Base-by-base conservation (phyloP, 2,329 filamentous ascomycete species). In the Daldinia sp. region DNA sequence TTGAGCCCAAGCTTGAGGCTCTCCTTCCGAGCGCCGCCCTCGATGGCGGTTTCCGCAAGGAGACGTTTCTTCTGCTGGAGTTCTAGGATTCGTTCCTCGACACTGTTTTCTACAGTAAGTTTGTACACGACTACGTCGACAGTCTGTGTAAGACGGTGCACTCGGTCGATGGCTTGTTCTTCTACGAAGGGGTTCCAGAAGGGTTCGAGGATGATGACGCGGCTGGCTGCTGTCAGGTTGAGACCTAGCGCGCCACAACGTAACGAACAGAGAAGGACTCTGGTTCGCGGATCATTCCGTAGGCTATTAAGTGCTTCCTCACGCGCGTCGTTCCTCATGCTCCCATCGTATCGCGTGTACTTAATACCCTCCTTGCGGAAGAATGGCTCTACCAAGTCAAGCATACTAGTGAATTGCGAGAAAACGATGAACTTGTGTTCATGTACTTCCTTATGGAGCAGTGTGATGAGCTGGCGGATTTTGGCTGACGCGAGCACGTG, bases 141-240 rank as follows among this genome's bases (percentile, higher is more conserved):
- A 1, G 93, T 97, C 78, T 99, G 95, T 37, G 96, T 98, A 54
- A 99, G 89, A n/a, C 95, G 93, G 76, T 99, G 95, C 23, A 99
- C 95, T 56, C 95, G 93, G 77, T 99, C 95, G 70, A 99, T 99
- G 49, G 95, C 95, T 82, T 99, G 95, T 77, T 99, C 95, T 81
- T 99, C 95, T 30, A 99, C 93, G 74, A 99, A 99, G 86, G 93
- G 95, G 77, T 99, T 99, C 95, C 95, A 99, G 78, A 99, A 99
- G 0, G 95, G 95, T 77, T 99, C 95, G 41, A 99, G 83, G 70
- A 99, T 96, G 53, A 99, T 89, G 3, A 99, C 95, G 15, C 95
- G 86, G 65, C 91, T 95, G 8, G 95, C 95, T 0, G 94, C 95
- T 5, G 95, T 99, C 54, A 99, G 82, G 77, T 99, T 99, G 25